Conservation (phyloP, 2,329 filamentous ascomycete genomes). For the Exophiala xenobiotica region DNA sequence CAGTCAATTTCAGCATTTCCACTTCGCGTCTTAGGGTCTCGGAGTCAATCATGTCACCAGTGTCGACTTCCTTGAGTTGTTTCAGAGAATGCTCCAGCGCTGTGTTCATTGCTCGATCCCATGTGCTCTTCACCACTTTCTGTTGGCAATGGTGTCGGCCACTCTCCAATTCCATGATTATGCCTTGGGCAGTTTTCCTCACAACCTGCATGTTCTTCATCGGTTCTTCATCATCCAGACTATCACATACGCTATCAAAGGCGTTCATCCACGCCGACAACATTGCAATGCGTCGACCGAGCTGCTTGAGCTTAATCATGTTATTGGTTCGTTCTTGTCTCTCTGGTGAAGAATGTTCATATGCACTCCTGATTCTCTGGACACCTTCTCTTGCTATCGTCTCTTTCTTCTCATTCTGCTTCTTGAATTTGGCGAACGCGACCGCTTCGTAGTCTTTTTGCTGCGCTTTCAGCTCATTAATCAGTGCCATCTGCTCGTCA, state of each 20-base stretch:
- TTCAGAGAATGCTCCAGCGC: conserved; percentile 81
- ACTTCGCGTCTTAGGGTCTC: conserved; percentile 75
- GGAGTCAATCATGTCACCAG: conserved; percentile 65
- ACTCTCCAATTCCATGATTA: conserved; percentile 82
- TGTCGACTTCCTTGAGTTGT: conserved; percentile 71
- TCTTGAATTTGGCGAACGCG: conserved; percentile 85
- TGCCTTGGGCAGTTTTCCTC: conserved; percentile 83
- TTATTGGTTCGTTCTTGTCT: conserved; percentile 74
- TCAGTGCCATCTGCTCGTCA: conserved; percentile 94
- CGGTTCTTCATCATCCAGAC: conserved; percentile 64
- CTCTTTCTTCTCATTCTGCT: conserved; percentile 83
- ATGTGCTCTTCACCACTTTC: conserved; percentile 73
- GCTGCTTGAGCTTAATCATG: conserved; percentile 78
- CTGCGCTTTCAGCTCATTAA: conserved; percentile 91
- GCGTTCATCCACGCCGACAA: conserved; percentile 91
- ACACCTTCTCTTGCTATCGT: conserved; percentile 73
- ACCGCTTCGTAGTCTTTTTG: conserved; percentile 82
- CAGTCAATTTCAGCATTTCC: conserved; percentile 79
- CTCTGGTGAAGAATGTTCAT: conserved; percentile 74
- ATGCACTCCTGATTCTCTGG: conserved; percentile 74
- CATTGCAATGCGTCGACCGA: conserved; percentile 80
- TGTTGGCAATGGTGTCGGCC: conserved; percentile 91
- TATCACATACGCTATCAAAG: conserved; percentile 79
- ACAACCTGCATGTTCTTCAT: conserved; percentile 70
- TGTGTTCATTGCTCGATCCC: conserved; percentile 84